Evolutionary conservation across 352 stramenopile species (phyloP).

Genomic region (Phytophthora lateralis): DNA sequence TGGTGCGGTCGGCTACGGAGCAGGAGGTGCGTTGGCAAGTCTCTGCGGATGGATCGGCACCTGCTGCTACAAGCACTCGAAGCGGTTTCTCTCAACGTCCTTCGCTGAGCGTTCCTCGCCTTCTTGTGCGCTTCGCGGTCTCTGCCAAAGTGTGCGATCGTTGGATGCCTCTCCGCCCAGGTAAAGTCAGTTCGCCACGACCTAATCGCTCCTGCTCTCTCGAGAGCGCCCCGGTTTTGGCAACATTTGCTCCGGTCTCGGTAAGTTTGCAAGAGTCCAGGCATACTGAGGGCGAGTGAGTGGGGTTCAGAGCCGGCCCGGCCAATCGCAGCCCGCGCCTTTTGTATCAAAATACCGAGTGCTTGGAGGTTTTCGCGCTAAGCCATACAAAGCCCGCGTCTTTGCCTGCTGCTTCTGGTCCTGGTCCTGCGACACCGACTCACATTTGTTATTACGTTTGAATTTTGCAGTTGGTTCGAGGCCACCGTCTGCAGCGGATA

Average conservation of each 20-base stretch:
- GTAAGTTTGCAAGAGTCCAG: not conserved
- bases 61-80: conserved; percentile 18
- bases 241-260: conserved; percentile 1
- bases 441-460: not conserved
- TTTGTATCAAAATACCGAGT: conserved; percentile 10
- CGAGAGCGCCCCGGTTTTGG: not conserved
- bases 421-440: conserved; percentile 26
- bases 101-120: conserved; percentile 27
- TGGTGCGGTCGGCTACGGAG: conserved; percentile 1
- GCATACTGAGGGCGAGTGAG: conserved; percentile 19
- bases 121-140: conserved; percentile 41
- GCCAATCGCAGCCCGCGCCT: conserved; percentile 10
- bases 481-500: conserved; percentile 14
- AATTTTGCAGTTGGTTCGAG: conserved; percentile 13
- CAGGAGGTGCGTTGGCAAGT: conserved; percentile 22
- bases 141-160: conserved; percentile 44
- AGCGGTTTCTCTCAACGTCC: conserved; percentile 17
- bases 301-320: not conserved
- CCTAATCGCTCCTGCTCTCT: conserved; percentile 34
- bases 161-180: conserved; percentile 22
- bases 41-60: conserved; percentile 4
- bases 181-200: conserved; percentile 36
- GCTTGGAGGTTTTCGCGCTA: conserved; percentile 6
- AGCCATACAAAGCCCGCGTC: not conserved
- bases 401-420: conserved; percentile 36